Evolutionary conservation across 768 basidiomycete species (phyloP).

Genomic region (Mycena vitilis): DNA sequence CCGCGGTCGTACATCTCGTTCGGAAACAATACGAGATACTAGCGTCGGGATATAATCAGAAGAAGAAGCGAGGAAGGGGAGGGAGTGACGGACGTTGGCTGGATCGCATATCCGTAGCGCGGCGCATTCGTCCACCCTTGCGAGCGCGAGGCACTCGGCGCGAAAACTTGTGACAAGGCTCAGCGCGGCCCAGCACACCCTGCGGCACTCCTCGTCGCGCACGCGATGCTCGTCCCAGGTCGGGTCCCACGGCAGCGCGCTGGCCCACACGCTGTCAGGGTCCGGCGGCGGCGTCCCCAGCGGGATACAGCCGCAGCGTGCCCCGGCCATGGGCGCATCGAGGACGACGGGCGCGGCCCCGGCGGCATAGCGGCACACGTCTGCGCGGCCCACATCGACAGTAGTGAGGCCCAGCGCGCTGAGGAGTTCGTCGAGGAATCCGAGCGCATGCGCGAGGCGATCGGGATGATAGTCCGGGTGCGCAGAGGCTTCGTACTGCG

Average conservation of each 20-base stretch:
- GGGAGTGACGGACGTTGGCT: conserved; percentile 50
- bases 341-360: not conserved
- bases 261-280: conserved; percentile 49
- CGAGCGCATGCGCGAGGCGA: conserved; percentile 54
- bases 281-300: conserved; percentile 38
- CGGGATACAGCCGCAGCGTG: conserved; percentile 51
- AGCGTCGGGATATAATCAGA: too few relatives aligned
- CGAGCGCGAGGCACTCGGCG: conserved; percentile 53
- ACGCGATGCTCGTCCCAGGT: conserved; percentile 53
- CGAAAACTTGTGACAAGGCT: conserved; percentile 41
- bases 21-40: conserved; percentile 60
- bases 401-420: conserved; percentile 54
- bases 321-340: too few relatives aligned
- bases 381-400: conserved; percentile 56
- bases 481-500: conserved; percentile 64
- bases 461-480: conserved; percentile 60
- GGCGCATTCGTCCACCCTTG: conserved; percentile 54
- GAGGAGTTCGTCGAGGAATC: conserved; percentile 60
- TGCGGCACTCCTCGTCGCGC: conserved; percentile 61
- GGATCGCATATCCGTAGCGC: conserved; percentile 43
- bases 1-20: conserved; percentile 54
- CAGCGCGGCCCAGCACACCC: conserved; percentile 66
- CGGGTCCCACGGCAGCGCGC: conserved; percentile 58
- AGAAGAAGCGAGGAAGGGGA: not conserved
- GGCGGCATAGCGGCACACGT: conserved; percentile 53